phyloP scores from a whole-genome alignment of 2,329 filamentous ascomycete species.

The Cordyceps tenuipes region DNA sequence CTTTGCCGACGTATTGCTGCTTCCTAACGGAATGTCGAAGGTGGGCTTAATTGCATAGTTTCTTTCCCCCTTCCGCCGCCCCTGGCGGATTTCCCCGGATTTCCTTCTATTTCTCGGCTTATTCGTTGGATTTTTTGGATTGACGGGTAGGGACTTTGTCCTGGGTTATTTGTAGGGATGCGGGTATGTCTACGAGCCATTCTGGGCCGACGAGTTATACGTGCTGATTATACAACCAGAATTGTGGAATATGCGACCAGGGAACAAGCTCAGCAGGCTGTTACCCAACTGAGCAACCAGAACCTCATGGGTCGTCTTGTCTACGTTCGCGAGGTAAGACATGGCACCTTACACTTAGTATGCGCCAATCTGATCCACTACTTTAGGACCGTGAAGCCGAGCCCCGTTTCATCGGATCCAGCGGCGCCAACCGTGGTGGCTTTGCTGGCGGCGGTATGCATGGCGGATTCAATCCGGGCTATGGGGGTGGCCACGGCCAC shows the following conservation, averaged over 20 bases:
- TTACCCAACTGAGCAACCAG: slow-evolving; percentile 97
- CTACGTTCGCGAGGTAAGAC: slow-evolving; percentile 85
- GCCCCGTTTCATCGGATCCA: slow-evolving; percentile 82
- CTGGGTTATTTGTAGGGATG: slow-evolving; percentile 95
- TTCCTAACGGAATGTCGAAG: slow-evolving; percentile 99
- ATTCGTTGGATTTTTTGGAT: slow-evolving; percentile 86
- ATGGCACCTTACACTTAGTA: not conserved
- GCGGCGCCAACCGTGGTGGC: slow-evolving; percentile 50
- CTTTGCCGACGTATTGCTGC: slow-evolving; percentile 97
- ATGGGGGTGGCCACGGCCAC: slow-evolving; percentile 37
- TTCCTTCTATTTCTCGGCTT: slow-evolving; percentile 52
- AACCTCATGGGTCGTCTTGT: slow-evolving; percentile 97
- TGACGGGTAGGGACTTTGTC: slow-evolving; percentile 95
- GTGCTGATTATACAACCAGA: slow-evolving; percentile 41
- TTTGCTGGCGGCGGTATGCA: slow-evolving; percentile 34
- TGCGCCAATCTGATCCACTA: slow-evolving; percentile 11
- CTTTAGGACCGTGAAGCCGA: slow-evolving; percentile 90
- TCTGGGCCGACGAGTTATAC: not conserved
- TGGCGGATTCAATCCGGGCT: slow-evolving; percentile 50
- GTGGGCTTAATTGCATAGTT: slow-evolving; percentile 91
- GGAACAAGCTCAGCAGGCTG: slow-evolving; percentile 97
- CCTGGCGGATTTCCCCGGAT: slow-evolving; percentile 28
- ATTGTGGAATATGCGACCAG: slow-evolving; percentile 99
- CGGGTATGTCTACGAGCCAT: slow-evolving; percentile 62
- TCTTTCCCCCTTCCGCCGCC: slow-evolving; percentile 28